These are phyloP conservation scores for Calycina herbarum DNA, from an alignment of 2,329 filamentous ascomycete species.

Conservation along the genomic window DNA sequence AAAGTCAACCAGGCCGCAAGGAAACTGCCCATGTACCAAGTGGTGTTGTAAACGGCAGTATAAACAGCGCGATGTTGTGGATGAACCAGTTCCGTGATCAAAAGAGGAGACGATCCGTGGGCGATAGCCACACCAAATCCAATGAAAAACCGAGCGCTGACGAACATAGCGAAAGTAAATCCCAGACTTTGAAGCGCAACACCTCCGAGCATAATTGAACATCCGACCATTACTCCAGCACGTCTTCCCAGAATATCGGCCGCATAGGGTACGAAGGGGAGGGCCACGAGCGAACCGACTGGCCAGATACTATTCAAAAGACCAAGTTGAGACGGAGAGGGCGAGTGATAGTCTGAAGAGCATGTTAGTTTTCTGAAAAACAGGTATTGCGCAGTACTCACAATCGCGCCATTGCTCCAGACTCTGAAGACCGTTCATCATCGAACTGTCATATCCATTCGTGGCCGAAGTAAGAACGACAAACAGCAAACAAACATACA, in stretches of 20 bases:
- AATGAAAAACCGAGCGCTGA: constrained; percentile 40
- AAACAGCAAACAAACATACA: constrained; percentile 21
- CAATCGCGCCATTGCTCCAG: constrained; percentile 43
- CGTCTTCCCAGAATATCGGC: constrained; percentile 48
- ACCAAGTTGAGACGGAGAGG: constrained; percentile 38
- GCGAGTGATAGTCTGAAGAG: constrained; percentile 15
- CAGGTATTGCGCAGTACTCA: constrained; percentile 3
- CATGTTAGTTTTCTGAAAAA: neutral
- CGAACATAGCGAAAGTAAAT: constrained; percentile 44
- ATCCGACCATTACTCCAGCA: constrained; percentile 47
- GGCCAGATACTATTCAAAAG: constrained; percentile 47
- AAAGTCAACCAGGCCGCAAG: constrained; percentile 47
- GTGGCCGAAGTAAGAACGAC: constrained; percentile 42
- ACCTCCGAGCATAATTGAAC: constrained; percentile 45
- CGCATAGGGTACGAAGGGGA: constrained; percentile 48
- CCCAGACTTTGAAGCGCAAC: constrained; percentile 42
- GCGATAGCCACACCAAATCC: constrained; percentile 37
- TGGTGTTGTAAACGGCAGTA: constrained; percentile 46
- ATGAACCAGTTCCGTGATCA: constrained; percentile 47
- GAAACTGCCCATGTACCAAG: constrained; percentile 46
- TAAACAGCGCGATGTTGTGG: constrained; percentile 47
- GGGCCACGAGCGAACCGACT: constrained; percentile 46
- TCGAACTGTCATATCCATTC: constrained; percentile 42
- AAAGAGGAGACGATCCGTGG: constrained; percentile 32
- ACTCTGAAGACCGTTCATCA: constrained; percentile 46